Percentiles rank a stretch among this genome's conserved stretches.
phyloP scores from a whole-genome alignment of 75 land plant species.

The Pinus tabuliformis region DNA sequence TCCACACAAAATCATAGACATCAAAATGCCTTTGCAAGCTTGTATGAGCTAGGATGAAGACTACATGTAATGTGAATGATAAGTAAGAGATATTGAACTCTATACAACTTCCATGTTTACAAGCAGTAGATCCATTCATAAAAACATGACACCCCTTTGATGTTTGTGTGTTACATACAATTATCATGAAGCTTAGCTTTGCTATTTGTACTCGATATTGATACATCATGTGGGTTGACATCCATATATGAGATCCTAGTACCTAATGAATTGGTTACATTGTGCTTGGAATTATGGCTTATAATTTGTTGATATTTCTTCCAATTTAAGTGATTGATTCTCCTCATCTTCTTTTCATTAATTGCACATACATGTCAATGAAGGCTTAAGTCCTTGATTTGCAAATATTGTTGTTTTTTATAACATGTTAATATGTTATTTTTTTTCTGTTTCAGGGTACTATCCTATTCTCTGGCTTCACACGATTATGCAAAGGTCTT shows the following conservation, averaged over 20 bases:
- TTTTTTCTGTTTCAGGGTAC: neutral
- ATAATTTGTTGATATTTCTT: neutral
- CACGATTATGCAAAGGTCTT: constrained; percentile 78
- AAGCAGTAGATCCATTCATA: neutral
- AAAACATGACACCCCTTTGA: neutral
- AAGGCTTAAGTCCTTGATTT: neutral
- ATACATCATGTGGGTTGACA: neutral
- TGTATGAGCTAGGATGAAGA: neutral
- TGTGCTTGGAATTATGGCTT: too few relatives aligned
- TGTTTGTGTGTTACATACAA: neutral
- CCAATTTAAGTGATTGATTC: neutral
- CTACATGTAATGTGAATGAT: neutral
- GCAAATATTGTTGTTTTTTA: neutral
- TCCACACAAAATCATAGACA: too few relatives aligned
- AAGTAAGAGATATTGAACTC: neutral
- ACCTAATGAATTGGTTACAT: neutral
- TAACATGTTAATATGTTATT: neutral
- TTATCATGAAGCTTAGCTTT: neutral
- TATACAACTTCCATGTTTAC: neutral
- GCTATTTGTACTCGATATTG: neutral
- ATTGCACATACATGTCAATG: neutral
- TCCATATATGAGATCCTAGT: neutral
- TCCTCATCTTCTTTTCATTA: neutral
- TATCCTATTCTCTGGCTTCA: constrained; percentile 46
- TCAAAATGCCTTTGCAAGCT: too few relatives aligned